Evolutionary conservation across 2,329 filamentous ascomycete species (phyloP).

Genomic region (Colletotrichum kahawae): DNA sequence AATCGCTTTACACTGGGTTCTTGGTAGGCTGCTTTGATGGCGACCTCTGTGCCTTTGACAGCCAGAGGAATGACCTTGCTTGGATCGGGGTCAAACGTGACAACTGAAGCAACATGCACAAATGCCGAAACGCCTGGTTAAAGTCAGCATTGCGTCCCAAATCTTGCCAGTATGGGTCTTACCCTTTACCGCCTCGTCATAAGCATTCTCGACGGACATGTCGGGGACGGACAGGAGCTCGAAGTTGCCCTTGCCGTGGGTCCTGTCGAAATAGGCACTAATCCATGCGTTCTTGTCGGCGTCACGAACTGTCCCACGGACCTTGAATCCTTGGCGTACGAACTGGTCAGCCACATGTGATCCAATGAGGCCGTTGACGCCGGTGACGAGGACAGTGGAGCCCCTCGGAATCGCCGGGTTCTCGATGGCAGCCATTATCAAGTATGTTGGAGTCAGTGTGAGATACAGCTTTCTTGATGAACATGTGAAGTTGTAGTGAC

Average conservation of each 20-base stretch:
- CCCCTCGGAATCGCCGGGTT: slow-evolving; percentile 27
- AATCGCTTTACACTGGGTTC: slow-evolving; percentile 42
- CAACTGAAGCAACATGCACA: slow-evolving; percentile 41
- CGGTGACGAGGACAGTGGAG: slow-evolving; percentile 45
- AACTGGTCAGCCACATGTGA: slow-evolving; percentile 44
- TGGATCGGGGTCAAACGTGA: slow-evolving; percentile 39
- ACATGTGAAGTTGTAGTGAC: not conserved
- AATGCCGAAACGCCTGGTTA: slow-evolving; percentile 29
- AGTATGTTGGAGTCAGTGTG: not conserved
- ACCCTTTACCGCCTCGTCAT: slow-evolving; percentile 32
- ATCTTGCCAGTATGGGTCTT: no score
- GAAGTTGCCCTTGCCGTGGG: slow-evolving; percentile 38
- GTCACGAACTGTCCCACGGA: slow-evolving; percentile 48
- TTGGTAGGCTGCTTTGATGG: slow-evolving; percentile 38
- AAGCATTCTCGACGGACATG: slow-evolving; percentile 31
- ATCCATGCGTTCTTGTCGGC: slow-evolving; percentile 36
- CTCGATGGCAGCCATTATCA: not conserved
- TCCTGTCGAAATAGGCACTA: slow-evolving; percentile 29
- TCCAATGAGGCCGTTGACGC: slow-evolving; percentile 45
- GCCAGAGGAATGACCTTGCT: slow-evolving; percentile 41
- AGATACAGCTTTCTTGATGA: not conserved
- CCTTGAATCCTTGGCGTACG: slow-evolving; percentile 43
- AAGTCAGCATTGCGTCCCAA: not conserved
- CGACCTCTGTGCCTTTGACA: slow-evolving; percentile 29
- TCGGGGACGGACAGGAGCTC: slow-evolving; percentile 38